Conservation (phyloP, 2,329 filamentous ascomycete genomes). For the Paecilomyces variotii region DNA sequence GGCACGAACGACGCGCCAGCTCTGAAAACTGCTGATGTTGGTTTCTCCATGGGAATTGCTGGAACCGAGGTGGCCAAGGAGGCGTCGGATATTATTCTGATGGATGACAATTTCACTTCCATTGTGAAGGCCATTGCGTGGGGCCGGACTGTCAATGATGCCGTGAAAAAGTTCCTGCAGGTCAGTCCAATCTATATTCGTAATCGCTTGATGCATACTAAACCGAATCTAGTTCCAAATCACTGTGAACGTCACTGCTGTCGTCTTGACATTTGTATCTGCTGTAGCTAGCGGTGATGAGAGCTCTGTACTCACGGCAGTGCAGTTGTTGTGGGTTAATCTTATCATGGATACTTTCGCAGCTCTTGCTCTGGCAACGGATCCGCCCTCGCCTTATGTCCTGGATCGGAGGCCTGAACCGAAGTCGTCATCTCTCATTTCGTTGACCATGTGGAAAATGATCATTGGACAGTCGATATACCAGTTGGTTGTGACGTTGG, state of each 20-base stretch:
- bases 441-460: slow-evolving; percentile 41
- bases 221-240: slow-evolving; percentile 30
- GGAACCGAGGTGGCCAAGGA: slow-evolving; percentile 81
- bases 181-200: slow-evolving; percentile 5
- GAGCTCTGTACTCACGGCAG: slow-evolving; percentile 55
- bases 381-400: slow-evolving; percentile 51
- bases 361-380: slow-evolving; percentile 57
- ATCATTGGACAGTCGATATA: slow-evolving; percentile 37
- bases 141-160: slow-evolving; percentile 70
- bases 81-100: slow-evolving; percentile 74
- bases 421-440: slow-evolving; percentile 39
- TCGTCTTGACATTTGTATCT: slow-evolving; percentile 57
- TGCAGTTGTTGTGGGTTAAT: slow-evolving; percentile 62
- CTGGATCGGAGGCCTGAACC: slow-evolving; percentile 46
- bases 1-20: slow-evolving; percentile 79
- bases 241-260: slow-evolving; percentile 59
- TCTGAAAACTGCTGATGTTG: slow-evolving; percentile 71
- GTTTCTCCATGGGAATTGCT: slow-evolving; percentile 78
- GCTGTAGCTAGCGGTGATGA: slow-evolving; percentile 50
- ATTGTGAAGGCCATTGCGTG: slow-evolving; percentile 77
- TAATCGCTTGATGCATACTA: not conserved
- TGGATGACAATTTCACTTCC: slow-evolving; percentile 84
- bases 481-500: slow-evolving; percentile 34
- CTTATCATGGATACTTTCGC: slow-evolving; percentile 64
- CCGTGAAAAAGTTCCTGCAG: slow-evolving; percentile 65